Base-by-base conservation (phyloP, 108 stramenopile genomes). In the Licmophora abbreviata region DNA sequence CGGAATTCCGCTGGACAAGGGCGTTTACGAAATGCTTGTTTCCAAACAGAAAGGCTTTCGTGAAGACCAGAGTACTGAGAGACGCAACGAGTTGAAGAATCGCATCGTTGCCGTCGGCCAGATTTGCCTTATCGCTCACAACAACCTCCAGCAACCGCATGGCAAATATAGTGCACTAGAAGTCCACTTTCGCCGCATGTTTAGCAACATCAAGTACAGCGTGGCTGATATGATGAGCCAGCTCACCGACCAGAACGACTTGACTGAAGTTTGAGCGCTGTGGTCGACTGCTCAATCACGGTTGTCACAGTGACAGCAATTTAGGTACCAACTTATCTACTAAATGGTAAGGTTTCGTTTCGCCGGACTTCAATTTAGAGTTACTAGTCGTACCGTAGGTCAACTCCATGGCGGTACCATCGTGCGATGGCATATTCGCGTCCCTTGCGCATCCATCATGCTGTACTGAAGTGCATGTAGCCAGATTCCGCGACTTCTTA, bases 141-240 rank as follows among this genome's bases (percentile, higher is more conserved):
- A 94, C 58, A 88, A 84, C 69, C 67, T 94, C 15, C 92, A 94
- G 59, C 92, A 93, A 54, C 92, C 92, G 29, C 87, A 88, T 51
- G 85, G 92, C 57, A 84, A 87, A 44, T 87, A 81, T 44, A 61
- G 47, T 38, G 59, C 66, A 23, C 72, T 89, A 28, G 83, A 84
- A 48, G 83, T 85, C 7, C 84, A 80, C 51, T 88, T 88, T 69
- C 81, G 86, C 67, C 77, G 83, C 18, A 65, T 88, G 77, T 93
- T 93, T 69, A 76, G 59, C 58, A 86, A 88, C 67, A 83, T 86
- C 47, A 86, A 85, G 56, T 93, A 89, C 59, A 85, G 85, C 72
- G 82, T 93, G 27, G 74, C 76, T 20, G 91, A 93, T 43, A 93
- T 93, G 87, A 93, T 93, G 92, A 81, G 64, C 26, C 92, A 93